A percentile compares a stretch with the other conserved stretches of the same genome.
Evolutionary conservation across 768 basidiomycete species (phyloP).

Genomic region (Arthromyces matolae): DNA sequence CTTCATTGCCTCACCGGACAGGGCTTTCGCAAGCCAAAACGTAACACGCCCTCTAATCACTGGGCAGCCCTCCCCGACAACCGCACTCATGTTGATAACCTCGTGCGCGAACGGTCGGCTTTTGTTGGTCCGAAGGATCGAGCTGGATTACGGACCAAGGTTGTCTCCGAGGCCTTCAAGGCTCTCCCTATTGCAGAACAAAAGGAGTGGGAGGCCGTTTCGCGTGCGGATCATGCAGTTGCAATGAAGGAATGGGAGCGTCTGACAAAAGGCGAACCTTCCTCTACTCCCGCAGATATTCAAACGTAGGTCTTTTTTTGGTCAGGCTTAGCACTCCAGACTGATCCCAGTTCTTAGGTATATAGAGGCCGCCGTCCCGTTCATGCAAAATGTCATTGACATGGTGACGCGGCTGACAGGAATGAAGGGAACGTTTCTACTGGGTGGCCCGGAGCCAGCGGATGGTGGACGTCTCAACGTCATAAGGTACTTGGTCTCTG

Average conservation of each 20-base stretch:
- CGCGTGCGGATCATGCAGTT: not conserved
- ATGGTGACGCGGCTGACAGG: conserved; percentile 9
- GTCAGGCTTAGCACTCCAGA: too few relatives aligned
- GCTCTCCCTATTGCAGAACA: not conserved
- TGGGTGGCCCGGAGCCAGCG: conserved; percentile 12
- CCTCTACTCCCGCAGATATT: not conserved
- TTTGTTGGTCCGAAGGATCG: not conserved
- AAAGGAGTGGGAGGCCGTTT: not conserved
- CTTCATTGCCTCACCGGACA: conserved; percentile 1
- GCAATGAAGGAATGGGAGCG: not conserved
- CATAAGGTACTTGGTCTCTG: not conserved
- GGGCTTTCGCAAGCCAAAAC: not conserved
- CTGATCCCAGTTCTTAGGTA: not conserved
- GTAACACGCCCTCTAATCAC: not conserved
- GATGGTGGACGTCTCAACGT: too few relatives aligned
- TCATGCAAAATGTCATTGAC: conserved; percentile 14
- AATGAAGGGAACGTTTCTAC: conserved; percentile 12
- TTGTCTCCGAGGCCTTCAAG: not conserved
- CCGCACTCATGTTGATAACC: not conserved
- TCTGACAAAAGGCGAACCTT: not conserved
- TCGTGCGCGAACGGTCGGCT: not conserved
- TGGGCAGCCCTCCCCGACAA: not conserved
- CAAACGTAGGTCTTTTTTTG: not conserved
- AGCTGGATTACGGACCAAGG: not conserved
- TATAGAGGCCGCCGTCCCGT: not conserved